A percentile compares a stretch with the other conserved stretches of the same genome.
These are phyloP conservation scores for Strobilomyces dryophilus DNA, from an alignment of 768 basidiomycete species.

Conservation along the genomic window DNA sequence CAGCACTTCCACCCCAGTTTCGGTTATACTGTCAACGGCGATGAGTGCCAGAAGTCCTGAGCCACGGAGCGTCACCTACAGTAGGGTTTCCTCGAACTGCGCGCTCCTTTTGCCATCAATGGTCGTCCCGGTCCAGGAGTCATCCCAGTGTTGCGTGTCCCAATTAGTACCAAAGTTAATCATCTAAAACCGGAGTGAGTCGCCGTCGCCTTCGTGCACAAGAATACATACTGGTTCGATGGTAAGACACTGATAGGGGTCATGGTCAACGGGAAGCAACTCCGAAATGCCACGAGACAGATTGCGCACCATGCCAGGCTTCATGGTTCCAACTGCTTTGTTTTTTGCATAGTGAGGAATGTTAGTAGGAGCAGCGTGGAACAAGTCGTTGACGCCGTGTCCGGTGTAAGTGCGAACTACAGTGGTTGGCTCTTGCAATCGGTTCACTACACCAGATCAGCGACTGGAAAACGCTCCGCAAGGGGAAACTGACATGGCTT, in stretches of 20 bases:
- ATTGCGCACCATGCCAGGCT: conserved; percentile 77
- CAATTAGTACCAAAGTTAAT: conserved; percentile 84
- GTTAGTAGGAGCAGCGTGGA: conserved; percentile 75
- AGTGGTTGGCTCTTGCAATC: conserved; percentile 76
- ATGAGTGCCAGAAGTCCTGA: conserved; percentile 13
- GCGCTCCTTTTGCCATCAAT: conserved; percentile 87
- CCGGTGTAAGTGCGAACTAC: conserved; percentile 91
- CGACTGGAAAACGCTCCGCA: conserved; percentile 7
- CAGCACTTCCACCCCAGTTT: conserved; percentile 83
- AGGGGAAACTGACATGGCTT: conserved; percentile 61
- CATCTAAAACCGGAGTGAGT: conserved; percentile 53
- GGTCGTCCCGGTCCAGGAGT: conserved; percentile 96
- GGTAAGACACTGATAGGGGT: conserved; percentile 51
- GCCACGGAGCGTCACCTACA: conserved; percentile 51
- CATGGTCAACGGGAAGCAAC: conserved; percentile 5
- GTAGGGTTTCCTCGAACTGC: conserved; percentile 95
- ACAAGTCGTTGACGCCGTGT: conserved; percentile 84
- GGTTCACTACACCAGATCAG: conserved; percentile 58
- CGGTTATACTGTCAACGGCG: conserved; percentile 65
- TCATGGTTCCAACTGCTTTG: conserved; percentile 91
- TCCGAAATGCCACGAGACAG: not conserved
- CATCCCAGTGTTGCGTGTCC: conserved; percentile 83
- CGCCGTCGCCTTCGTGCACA: not conserved
- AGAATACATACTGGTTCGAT: conserved; percentile 64
- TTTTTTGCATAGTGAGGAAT: conserved; percentile 95